phyloP scores from a whole-genome alignment of 441 rosid species.

The Euphorbia celastroides region DNA sequence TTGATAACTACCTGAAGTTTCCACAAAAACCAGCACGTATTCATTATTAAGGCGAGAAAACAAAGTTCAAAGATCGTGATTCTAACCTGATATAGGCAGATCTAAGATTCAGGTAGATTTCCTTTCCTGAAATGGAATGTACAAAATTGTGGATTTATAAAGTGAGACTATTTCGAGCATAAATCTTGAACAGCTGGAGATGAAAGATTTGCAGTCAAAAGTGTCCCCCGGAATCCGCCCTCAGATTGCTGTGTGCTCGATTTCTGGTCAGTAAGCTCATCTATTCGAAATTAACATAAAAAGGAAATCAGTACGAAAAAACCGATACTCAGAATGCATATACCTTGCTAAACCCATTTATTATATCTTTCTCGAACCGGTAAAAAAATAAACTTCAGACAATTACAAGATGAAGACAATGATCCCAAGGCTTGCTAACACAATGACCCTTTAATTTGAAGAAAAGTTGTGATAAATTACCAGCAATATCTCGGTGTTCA shows the following conservation, averaged over 20 bases:
- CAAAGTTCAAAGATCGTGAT: background rate
- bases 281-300: constrained; percentile 38
- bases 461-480: constrained; percentile 30
- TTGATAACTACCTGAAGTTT: background rate
- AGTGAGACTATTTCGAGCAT: constrained; percentile 8
- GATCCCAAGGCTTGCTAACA: background rate
- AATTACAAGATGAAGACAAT: no score
- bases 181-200: constrained; percentile 15
- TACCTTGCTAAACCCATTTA: background rate
- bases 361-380: background rate
- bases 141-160: constrained; percentile 13
- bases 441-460: constrained; percentile 10
- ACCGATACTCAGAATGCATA: background rate
- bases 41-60: background rate
- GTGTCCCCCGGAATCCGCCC: constrained; percentile 82
- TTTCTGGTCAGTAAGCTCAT: constrained; percentile 77
- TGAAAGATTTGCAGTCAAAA: constrained; percentile 13
- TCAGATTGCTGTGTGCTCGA: constrained; percentile 51
- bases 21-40: background rate
- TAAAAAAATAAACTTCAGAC: no score
- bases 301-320: constrained; percentile 5
- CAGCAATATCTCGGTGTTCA: constrained; percentile 96
- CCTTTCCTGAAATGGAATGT: constrained; percentile 1
- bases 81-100: constrained; percentile 9
- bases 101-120: background rate